A percentile compares a stretch with the other conserved stretches of the same genome.
These are phyloP conservation scores for Cordyceps fumosorosea DNA, from an alignment of 2,329 filamentous ascomycete genomes.

Conservation along the genomic window DNA sequence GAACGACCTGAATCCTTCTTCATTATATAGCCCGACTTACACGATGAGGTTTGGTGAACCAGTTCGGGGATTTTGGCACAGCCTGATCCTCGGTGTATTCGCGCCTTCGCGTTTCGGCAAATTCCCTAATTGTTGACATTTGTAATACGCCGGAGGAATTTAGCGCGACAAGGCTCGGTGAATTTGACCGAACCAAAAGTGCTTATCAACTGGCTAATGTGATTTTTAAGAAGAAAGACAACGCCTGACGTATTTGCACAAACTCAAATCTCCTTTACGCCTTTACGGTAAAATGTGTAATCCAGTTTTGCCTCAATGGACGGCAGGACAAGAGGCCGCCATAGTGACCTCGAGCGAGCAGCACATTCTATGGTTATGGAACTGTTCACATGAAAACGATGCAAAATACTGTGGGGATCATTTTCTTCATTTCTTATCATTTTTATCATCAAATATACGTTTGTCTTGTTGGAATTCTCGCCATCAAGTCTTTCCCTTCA, in stretches of 20 bases:
- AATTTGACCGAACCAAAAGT: background rate
- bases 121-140: background rate
- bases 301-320: too few species aligned
- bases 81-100: background rate
- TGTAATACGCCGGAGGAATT: background rate
- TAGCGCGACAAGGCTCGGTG: background rate
- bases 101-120: background rate
- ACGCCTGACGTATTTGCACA: background rate
- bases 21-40: background rate
- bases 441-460: background rate
- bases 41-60: background rate
- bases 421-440: background rate
- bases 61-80: background rate
- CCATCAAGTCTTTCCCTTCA: constrained; percentile 28
- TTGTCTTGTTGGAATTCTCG: background rate
- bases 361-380: too few species aligned
- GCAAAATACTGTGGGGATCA: background rate
- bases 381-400: background rate
- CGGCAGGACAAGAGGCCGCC: too few species aligned
- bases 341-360: background rate
- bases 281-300: background rate
- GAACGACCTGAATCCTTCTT: background rate
- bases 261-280: background rate
- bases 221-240: background rate
- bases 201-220: background rate